Evolutionary conservation across 2,329 filamentous ascomycete species (phyloP).

Genomic region (Sarocladiaceae sp.): DNA sequence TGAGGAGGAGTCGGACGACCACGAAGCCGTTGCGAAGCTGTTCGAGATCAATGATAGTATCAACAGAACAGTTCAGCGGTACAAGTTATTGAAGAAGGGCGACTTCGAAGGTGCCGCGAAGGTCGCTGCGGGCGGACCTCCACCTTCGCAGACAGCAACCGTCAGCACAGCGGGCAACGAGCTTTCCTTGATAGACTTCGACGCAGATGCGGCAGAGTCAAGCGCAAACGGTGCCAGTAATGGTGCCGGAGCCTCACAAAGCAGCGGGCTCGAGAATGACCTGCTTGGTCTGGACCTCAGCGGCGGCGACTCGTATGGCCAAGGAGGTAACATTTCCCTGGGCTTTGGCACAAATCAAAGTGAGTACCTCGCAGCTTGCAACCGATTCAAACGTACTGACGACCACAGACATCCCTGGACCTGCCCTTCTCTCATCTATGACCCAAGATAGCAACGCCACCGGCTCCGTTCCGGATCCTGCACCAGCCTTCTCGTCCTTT

Average conservation of each 20-base stretch:
- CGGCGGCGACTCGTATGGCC: slow-evolving; percentile 58
- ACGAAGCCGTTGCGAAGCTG: slow-evolving; percentile 90
- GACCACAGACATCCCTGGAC: slow-evolving; percentile 56
- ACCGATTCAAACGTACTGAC: slow-evolving; percentile 19
- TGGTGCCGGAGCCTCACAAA: slow-evolving; percentile 35
- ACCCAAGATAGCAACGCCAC: slow-evolving; percentile 57
- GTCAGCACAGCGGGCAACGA: slow-evolving; percentile 55
- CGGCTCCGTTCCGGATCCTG: slow-evolving; percentile 33
- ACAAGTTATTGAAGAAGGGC: slow-evolving; percentile 93
- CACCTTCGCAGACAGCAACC: slow-evolving; percentile 52
- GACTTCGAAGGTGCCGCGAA: slow-evolving; percentile 79
- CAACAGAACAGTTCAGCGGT: slow-evolving; percentile 91
- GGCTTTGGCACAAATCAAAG: slow-evolving; percentile 69
- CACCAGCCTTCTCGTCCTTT: slow-evolving; percentile 50
- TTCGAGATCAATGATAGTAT: slow-evolving; percentile 99
- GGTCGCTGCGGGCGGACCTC: slow-evolving; percentile 73
- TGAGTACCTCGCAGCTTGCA: slow-evolving; percentile 32
- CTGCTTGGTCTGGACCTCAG: slow-evolving; percentile 82
- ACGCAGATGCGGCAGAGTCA: slow-evolving; percentile 56
- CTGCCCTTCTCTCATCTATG: slow-evolving; percentile 59
- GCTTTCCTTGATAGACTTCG: slow-evolving; percentile 91
- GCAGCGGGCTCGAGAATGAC: slow-evolving; percentile 79
- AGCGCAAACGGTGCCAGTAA: slow-evolving; percentile 42
- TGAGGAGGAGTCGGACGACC: slow-evolving; percentile 95
- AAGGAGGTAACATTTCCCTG: slow-evolving; percentile 77